A percentile compares a stretch with the other conserved stretches of the same genome.
phyloP scores from a whole-genome alignment of 148 eudicot species.

The Dysphania ambrosioides region DNA sequence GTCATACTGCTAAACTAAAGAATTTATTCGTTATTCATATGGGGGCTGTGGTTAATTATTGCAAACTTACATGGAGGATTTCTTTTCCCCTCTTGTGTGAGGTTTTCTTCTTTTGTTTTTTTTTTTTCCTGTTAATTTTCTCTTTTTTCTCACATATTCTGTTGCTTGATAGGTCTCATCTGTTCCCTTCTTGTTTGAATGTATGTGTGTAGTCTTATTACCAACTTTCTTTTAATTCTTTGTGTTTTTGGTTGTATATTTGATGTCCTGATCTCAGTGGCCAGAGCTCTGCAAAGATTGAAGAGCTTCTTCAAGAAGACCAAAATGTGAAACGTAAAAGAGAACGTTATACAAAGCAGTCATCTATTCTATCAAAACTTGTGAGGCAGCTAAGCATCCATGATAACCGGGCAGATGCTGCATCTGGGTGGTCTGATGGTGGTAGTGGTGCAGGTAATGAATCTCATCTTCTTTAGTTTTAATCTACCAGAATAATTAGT shows the following conservation, averaged over 20 bases:
- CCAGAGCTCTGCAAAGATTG: constrained; percentile 79
- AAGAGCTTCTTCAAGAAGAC: constrained; percentile 93
- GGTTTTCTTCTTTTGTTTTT: not conserved
- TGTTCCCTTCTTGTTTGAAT: not conserved
- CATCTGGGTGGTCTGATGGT: constrained; percentile 55
- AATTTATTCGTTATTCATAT: too few relatives aligned
- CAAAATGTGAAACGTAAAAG: constrained; percentile 76
- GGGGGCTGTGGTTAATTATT: too few relatives aligned
- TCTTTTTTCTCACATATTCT: not conserved
- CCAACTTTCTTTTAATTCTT: too few relatives aligned
- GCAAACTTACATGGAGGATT: too few relatives aligned
- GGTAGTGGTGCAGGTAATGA: constrained; percentile 41
- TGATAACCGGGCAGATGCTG: constrained; percentile 85
- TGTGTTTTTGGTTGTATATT: too few relatives aligned
- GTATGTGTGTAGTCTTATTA: not conserved
- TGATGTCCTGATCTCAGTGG: too few relatives aligned
- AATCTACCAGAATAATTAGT: not conserved
- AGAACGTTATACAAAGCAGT: constrained; percentile 83
- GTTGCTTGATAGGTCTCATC: not conserved
- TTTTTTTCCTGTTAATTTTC: not conserved
- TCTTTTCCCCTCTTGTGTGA: too few relatives aligned
- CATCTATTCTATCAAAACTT: constrained; percentile 79
- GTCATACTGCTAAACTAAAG: not conserved
- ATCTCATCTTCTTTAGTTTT: not conserved
- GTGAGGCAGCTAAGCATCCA: constrained; percentile 86